Base-by-base conservation (phyloP, 176 grass and related monocot species). In the Carex myosuroides region DNA sequence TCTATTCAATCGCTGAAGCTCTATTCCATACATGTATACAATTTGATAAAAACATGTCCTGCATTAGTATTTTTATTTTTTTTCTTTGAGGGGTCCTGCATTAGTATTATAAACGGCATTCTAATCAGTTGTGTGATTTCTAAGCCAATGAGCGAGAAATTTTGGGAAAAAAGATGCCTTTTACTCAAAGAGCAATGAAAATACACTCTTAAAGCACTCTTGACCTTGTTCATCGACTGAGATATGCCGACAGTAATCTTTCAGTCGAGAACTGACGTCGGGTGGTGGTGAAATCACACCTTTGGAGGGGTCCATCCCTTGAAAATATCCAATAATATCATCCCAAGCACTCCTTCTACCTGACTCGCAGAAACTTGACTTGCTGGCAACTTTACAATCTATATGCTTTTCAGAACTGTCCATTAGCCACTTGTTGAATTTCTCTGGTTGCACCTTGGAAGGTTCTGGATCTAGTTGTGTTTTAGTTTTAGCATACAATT, bases 131-230 rank as follows among this genome's bases (percentile, higher is more conserved):
- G n/a, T 73, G 52, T 17, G 13, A 77, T 30, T 56, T 56, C 22
- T 55, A 14, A 77, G 50, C 68, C 44, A 71, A 21, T 32, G 21
- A 16, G 0, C 3, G 12, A 16, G 0, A 14, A 55, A 56, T 14
- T 75, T 48, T 75, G 13, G 24, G 8, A 10, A 22, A 55, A 77
- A 55, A 8, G 1, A 30, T 30, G 4, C 6, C 50, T 56, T 48
- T 68, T 83, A 83, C 60, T 83, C 80, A 32, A 64, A 96, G 17
- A 98, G 89, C 60, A 98, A 92, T 13, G 90, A 90, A 69, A 98
- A 98, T 8, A 98, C 41, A 85, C 92, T 94, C 87, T 88, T 92
- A 81, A 87, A 88, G 52, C 85, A 57, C 41, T 84, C 60, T 16
- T 75, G 24, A 60, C 82, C 64, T 62, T 81, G 86, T 53, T 56